Percentiles rank a stretch among this genome's conserved stretches.
Conservation (phyloP, 495 filamentous ascomycete genomes). For the Neohortaea acidophila region DNA sequence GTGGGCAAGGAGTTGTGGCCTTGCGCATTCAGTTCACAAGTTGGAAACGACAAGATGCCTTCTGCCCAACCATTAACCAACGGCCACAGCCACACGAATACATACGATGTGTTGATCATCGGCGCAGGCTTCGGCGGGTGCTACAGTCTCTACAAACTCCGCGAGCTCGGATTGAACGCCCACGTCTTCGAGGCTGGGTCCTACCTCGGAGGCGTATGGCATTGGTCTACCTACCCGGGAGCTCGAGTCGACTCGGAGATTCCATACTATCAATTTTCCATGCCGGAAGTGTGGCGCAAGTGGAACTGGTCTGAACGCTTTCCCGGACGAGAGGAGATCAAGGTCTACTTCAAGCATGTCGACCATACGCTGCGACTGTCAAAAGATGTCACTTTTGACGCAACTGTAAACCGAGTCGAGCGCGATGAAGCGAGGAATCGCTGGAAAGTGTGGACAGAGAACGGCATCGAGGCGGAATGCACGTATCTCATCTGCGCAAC, state of each 20-base stretch:
- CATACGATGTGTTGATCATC: constrained; percentile 14
- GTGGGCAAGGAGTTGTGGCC: too few species aligned
- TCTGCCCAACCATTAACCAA: too few species aligned
- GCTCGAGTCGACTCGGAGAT: constrained; percentile 9
- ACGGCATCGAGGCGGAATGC: constrained; percentile 4
- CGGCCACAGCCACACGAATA: too few species aligned
- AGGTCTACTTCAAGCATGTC: constrained; percentile 23
- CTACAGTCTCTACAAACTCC: constrained; percentile 5
- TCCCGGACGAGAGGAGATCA: constrained; percentile 2
- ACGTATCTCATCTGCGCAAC: constrained; percentile 16
- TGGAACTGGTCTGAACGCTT: constrained; percentile 8
- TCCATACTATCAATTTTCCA: constrained; percentile 10
- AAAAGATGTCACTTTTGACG: constrained; percentile 21
- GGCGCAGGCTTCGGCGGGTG: constrained; percentile 16
- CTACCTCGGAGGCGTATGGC: constrained; percentile 7
- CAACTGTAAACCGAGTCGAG: constrained; percentile 13
- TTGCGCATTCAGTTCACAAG: too few species aligned
- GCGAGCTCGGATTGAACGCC: constrained; percentile 12
- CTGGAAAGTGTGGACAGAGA: constrained; percentile 17
- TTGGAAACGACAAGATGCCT: too few species aligned
- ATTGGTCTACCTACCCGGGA: constrained; percentile 9
- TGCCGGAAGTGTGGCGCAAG: constrained; percentile 4
- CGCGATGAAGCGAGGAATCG: constrained; percentile 8
- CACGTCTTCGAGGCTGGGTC: constrained; percentile 10
- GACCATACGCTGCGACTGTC: constrained; percentile 19